These are phyloP conservation scores for Singerocomus inundabilis DNA, from an alignment of 1,284 basidiomycete genomes.

Conservation along the genomic window DNA sequence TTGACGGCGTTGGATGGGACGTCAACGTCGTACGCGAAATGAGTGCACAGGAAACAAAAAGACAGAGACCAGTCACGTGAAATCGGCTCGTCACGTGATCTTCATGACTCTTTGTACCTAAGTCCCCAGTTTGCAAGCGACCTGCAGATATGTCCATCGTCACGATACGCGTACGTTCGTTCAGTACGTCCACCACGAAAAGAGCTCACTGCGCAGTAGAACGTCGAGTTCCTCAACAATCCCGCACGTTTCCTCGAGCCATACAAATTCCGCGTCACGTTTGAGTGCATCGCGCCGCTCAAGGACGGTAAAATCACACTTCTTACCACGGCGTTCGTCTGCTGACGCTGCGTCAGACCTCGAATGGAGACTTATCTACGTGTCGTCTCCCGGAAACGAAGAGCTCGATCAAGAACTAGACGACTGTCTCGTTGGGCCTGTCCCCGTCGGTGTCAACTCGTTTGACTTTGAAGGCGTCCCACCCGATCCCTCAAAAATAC, in stretches of 20 bases:
- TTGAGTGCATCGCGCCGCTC: conserved; percentile 93
- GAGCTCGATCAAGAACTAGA: conserved; percentile 96
- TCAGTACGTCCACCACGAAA: not conserved
- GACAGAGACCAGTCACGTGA: conserved; percentile 14
- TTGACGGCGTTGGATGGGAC: conserved; percentile 9
- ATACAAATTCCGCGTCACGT: conserved; percentile 95
- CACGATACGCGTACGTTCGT: conserved; percentile 53
- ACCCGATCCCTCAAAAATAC: conserved; percentile 74
- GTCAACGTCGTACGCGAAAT: conserved; percentile 22
- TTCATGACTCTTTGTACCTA: not conserved
- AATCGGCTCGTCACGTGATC: conserved; percentile 11
- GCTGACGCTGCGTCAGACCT: conserved; percentile 59
- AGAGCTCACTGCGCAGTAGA: conserved; percentile 40
- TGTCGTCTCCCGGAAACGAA: conserved; percentile 90
- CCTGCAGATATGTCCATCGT: conserved; percentile 58
- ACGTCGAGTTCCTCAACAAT: conserved; percentile 90
- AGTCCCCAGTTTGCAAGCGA: too few relatives aligned
- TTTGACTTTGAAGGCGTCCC: conserved; percentile 91
- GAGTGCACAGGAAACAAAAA: conserved; percentile 21
- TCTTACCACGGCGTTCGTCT: not conserved
- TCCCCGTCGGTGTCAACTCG: conserved; percentile 92
- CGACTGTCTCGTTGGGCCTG: conserved; percentile 93
- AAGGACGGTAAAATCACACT: conserved; percentile 68
- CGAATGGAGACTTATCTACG: conserved; percentile 97
- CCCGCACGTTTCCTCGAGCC: conserved; percentile 88